Conservation (phyloP, 352 stramenopile species). For the Pythium grandisporangium region DNA sequence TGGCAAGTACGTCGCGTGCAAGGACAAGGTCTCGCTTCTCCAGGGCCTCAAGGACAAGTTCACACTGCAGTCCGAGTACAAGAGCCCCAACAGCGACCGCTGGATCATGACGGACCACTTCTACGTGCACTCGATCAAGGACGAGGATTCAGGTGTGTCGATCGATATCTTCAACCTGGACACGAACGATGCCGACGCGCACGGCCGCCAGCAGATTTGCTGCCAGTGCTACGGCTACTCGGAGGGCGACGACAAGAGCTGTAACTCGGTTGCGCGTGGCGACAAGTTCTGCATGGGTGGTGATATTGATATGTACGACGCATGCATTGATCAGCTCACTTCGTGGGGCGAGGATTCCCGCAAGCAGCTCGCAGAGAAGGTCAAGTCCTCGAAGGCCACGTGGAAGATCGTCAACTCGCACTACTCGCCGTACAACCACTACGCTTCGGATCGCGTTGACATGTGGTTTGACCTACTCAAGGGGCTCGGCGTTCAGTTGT, state of each 20-base stretch:
- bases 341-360: conserved; percentile 52
- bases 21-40: conserved; percentile 29
- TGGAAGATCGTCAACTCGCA: conserved; percentile 85
- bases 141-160: conserved; percentile 41
- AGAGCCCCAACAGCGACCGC: conserved; percentile 67
- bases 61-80: conserved; percentile 62
- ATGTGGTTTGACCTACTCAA: conserved; percentile 51
- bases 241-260: conserved; percentile 31
- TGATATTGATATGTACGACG: conserved; percentile 52
- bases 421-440: conserved; percentile 77
- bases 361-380: conserved; percentile 33
- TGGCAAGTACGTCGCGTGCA: conserved; percentile 30
- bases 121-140: conserved; percentile 61
- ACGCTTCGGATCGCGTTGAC: conserved; percentile 28
- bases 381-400: conserved; percentile 51
- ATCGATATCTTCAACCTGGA: conserved; percentile 86
- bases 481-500: conserved; percentile 46
- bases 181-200: conserved; percentile 54
- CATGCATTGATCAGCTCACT: conserved; percentile 57
- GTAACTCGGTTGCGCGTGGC: conserved; percentile 40
- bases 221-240: conserved; percentile 80
- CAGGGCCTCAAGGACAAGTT: conserved; percentile 58
- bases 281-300: conserved; percentile 40
- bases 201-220: conserved; percentile 62
- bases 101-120: conserved; percentile 82